Base-by-base conservation (phyloP, 1,139 yeast genomes). In the Taphrina flavorubra region DNA sequence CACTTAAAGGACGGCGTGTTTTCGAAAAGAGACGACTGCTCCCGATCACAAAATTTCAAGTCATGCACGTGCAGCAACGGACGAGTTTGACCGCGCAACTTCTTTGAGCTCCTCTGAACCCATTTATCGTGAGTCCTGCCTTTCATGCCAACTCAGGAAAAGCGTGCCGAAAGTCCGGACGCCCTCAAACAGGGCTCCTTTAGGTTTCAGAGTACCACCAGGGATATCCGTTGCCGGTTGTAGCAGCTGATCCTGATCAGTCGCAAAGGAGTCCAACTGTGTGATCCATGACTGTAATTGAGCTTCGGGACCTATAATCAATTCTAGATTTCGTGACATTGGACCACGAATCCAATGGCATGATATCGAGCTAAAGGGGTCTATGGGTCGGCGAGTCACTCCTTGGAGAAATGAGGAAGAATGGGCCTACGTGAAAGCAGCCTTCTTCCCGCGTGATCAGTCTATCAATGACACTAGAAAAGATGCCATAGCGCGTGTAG, bases 381-480 rank as follows among this genome's bases (percentile, higher is more conserved):
- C 6, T n/a, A 49, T 49, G 53, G 20, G 58, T 25, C 42, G 42
- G 34, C 56, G 67, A 46, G 34, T 63, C 46, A 63, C 67, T 11
- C 61, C 67, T 47, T 63, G 67, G 67, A 34, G 61, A 20, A 46
- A 63, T 53, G 60, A 55, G 25, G 44, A n/a, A 6, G 67, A 63
- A 39, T 63, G 67, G 67, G 10, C 13, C 20, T 16, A 39, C 42
- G 55, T 63, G 16, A 40, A 49, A n/a, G 34, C 25, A 14, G 42
- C 37, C n/a, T 44, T 63, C 56, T 63, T 51, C 36, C 49, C 55
- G n/a, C 34, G 44, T 14, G 56, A 63, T 34, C 67, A 42, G 20
- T 89, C 20, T 37, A 31, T 6, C 40, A 16, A 36, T 10, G 65
- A 36, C 13, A 36, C 44, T 8, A 39, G 55, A 16, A 11, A n/a